phyloP scores from a whole-genome alignment of 176 grass and related monocot genomes.

The Bolboschoenus planiculmis region DNA sequence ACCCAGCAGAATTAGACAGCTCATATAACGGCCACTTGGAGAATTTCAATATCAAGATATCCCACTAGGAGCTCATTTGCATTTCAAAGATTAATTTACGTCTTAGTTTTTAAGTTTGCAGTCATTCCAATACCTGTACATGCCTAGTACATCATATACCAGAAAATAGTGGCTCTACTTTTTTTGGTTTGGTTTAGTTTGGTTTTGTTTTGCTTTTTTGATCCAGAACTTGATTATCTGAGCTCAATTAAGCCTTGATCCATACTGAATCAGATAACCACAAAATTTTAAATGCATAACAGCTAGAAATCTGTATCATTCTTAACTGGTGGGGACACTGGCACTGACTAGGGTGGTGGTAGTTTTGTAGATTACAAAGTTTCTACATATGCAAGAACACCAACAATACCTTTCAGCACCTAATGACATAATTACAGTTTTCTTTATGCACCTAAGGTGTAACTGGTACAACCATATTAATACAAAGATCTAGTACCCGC shows the following conservation, averaged over 20 bases:
- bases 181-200: neutral
- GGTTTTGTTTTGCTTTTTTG: neutral
- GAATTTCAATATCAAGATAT: neutral
- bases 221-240: neutral
- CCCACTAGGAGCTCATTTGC: neutral
- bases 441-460: neutral
- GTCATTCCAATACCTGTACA: neutral
- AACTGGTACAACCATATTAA: neutral
- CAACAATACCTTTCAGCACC: neutral
- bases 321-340: neutral
- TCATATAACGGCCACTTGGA: neutral
- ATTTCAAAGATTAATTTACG: neutral
- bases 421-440: neutral
- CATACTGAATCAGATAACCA: neutral
- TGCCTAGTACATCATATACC: neutral
- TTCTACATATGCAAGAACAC: neutral
- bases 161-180: neutral
- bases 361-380: neutral
- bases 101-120: neutral
- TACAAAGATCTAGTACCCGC: neutral
- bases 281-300: neutral
- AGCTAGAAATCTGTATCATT: neutral
- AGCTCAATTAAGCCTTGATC: neutral
- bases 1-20: neutral
- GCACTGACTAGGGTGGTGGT: neutral